Conservation (phyloP, 352 stramenopile genomes). For the Phytopythium helicoides region DNA sequence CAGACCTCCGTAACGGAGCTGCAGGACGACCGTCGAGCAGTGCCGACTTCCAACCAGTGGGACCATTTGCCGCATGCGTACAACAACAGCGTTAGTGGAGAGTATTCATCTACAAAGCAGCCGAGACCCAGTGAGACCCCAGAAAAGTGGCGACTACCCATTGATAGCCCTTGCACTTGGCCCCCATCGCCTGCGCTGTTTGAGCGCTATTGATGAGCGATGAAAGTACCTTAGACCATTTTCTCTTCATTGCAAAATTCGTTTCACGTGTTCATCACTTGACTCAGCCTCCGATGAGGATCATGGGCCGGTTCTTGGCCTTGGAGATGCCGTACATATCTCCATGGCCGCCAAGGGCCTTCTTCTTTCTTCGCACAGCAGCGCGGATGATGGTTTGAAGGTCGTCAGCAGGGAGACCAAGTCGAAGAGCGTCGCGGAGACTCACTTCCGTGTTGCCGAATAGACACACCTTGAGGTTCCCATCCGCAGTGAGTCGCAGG, state of each 20-base stretch:
- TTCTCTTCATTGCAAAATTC: neutral
- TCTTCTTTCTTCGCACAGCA: constrained; percentile 93
- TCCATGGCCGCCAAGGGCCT: constrained; percentile 92
- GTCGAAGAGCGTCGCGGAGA: constrained; percentile 90
- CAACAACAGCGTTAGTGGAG: neutral
- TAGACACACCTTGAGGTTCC: constrained; percentile 95
- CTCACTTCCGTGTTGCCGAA: constrained; percentile 95
- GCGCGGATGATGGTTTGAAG: constrained; percentile 87
- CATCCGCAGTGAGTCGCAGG: constrained; percentile 95
- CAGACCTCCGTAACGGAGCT: constrained; percentile 4
- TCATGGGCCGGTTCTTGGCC: constrained; percentile 96
- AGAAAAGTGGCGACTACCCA: neutral
- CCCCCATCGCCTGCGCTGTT: constrained; percentile 1
- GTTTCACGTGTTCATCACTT: constrained; percentile 1
- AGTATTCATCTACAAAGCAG: no score
- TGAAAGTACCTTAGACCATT: neutral
- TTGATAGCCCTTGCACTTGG: neutral
- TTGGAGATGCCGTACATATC: constrained; percentile 92
- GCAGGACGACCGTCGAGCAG: neutral
- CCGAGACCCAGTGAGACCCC: neutral
- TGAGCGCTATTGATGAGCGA: constrained; percentile 1
- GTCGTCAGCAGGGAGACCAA: constrained; percentile 75
- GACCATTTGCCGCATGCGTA: neutral
- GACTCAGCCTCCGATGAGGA: constrained; percentile 93
- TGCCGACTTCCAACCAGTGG: neutral